Base-by-base conservation (phyloP, 345 rosid species). In the Kandelia obovata region DNA sequence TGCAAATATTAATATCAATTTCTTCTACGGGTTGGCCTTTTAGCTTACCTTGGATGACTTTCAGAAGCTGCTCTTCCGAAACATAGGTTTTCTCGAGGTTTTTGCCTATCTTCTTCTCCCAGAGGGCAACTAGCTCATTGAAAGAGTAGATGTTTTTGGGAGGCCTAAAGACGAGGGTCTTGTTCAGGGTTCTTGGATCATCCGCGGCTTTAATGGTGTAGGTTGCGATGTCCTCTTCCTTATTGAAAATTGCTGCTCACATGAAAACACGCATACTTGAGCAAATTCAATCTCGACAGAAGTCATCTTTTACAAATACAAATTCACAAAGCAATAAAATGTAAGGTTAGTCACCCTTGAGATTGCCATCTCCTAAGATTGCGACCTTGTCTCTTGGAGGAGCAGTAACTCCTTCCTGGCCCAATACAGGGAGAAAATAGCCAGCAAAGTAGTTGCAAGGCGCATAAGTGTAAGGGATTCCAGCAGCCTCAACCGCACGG, bases 141-240 rank as follows among this genome's bases (percentile, higher is more conserved):
- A 63, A 79, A 6, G 77, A 64, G 53, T 32, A 62, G 5, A 62
- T 53, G 28, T 79, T 82, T 6, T 46, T 59, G 3, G 77, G 79
- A 6, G 76, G 78, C 52, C 43, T 73, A 0, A 81, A 20, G 27
- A 70, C 63, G 27, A 81, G 69, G 32, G 66, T 67, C 73, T 76
- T 79, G 79, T 76, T 82, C 68, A 78, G 6, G n/a, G 84, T 75
- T 68, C 79, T 65, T 6, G 79, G 75, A 59, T 77, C 79, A 51
- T 68, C 80, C 58, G 75, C 82, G 0, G 80, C 80, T 65, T 61
- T 75, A 30, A 76, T 78, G n/a, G 82, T 82, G 61, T 64, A 75
- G 8, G 72, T 67, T 15, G 43, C 73, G 10, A 75, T 69, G 61
- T 75, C 78, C 5, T 69, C 70, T 69, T 68, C 78, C 64, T 64